Percentiles rank a stretch among this genome's conserved stretches.
Evolutionary conservation across 306 rosid species (phyloP).

Genomic region (Cicer cuneatum): DNA sequence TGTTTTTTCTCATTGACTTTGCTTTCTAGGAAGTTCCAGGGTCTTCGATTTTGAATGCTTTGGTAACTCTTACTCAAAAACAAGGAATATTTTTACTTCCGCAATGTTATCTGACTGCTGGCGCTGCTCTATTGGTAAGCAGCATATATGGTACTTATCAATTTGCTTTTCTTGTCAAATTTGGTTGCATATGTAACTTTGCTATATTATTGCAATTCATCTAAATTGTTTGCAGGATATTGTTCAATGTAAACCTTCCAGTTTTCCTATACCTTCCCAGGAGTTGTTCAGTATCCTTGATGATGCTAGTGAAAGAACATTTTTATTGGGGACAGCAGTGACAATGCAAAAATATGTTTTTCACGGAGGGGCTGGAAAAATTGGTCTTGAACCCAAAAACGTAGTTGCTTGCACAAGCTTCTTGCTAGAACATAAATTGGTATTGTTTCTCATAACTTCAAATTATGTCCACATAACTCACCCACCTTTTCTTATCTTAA

Average conservation of each 20-base stretch:
- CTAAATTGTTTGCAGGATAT: constrained; percentile 65
- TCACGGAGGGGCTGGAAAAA: constrained; percentile 77
- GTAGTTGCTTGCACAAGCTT: constrained; percentile 82
- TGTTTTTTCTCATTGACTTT: constrained; percentile 40
- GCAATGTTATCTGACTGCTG: constrained; percentile 78
- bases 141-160: constrained; percentile 34
- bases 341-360: constrained; percentile 74
- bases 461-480: constrained; percentile 6
- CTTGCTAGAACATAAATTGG: constrained; percentile 86
- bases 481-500: neutral
- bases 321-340: constrained; percentile 67
- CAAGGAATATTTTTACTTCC: constrained; percentile 65
- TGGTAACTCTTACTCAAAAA: constrained; percentile 58
- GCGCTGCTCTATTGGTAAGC: constrained; percentile 82
- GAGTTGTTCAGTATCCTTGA: constrained; percentile 76
- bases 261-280: constrained; percentile 69
- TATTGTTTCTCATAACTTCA: constrained; percentile 34
- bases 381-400: constrained; percentile 78
- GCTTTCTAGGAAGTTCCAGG: constrained; percentile 73
- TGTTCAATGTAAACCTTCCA: constrained; percentile 63
- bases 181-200: constrained; percentile 14
- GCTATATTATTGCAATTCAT: constrained; percentile 33
- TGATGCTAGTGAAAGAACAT: constrained; percentile 85
- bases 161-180: constrained; percentile 21
- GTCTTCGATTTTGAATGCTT: constrained; percentile 64